These are phyloP conservation scores for Aspergillus fumigatus DNA, from an alignment of 2,329 filamentous ascomycete species.

Conservation along the genomic window DNA sequence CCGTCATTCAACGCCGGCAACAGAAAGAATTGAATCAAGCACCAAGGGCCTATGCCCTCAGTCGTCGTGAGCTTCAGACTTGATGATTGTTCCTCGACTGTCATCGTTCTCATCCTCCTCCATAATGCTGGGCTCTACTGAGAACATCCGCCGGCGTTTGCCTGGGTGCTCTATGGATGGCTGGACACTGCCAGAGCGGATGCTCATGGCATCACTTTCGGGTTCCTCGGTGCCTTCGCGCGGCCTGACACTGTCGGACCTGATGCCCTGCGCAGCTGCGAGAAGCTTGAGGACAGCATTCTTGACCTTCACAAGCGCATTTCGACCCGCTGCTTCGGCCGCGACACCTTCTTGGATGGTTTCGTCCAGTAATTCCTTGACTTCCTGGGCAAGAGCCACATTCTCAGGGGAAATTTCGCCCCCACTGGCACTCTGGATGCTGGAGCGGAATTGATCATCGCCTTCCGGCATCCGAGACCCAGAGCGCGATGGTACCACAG, in stretches of 20 bases:
- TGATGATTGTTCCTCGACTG: slow-evolving; percentile 29
- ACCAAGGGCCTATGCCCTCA: slow-evolving; percentile 5
- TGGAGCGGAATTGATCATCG: slow-evolving; percentile 57
- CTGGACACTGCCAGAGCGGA: slow-evolving; percentile 26
- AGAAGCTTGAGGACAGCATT: slow-evolving; percentile 40
- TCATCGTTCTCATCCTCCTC: slow-evolving; percentile 38
- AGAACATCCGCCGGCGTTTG: slow-evolving; percentile 19
- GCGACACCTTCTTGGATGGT: slow-evolving; percentile 46
- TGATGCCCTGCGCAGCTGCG: slow-evolving; percentile 46
- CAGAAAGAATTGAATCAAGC: slow-evolving; percentile 8
- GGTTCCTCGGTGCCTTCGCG: slow-evolving; percentile 29
- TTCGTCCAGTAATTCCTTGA: slow-evolving; percentile 57
- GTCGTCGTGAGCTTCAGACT: slow-evolving; percentile 28
- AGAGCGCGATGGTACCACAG: slow-evolving; percentile 46
- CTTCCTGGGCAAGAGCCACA: slow-evolving; percentile 48
- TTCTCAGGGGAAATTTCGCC: slow-evolving; percentile 49
- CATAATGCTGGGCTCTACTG: slow-evolving; percentile 34
- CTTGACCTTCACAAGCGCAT: slow-evolving; percentile 44
- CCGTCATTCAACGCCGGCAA: neutral
- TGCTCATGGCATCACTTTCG: slow-evolving; percentile 28
- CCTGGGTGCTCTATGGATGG: slow-evolving; percentile 26
- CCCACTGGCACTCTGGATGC: slow-evolving; percentile 43
- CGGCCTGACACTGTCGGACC: slow-evolving; percentile 28
- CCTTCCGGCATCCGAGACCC: slow-evolving; percentile 47
- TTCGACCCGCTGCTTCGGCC: slow-evolving; percentile 40